phyloP scores from a whole-genome alignment of 2,329 filamentous ascomycete genomes.

The Colletotrichum sp. region DNA sequence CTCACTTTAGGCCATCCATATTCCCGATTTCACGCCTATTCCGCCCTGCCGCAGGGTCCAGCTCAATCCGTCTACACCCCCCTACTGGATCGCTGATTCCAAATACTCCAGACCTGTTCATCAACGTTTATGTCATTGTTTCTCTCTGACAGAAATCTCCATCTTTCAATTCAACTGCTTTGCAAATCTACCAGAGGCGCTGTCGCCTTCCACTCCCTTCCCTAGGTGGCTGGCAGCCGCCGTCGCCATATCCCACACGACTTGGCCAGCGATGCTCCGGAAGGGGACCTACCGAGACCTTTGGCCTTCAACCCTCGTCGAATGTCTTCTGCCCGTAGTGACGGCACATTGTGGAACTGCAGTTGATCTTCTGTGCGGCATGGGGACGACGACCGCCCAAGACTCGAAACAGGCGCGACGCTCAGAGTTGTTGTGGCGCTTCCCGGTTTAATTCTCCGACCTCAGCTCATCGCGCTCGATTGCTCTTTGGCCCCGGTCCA shows the following conservation, averaged over 20 bases:
- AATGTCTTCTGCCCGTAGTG: not conserved
- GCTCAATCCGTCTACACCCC: not conserved
- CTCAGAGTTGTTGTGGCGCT: not conserved
- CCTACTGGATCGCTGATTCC: not conserved
- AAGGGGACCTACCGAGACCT: not conserved
- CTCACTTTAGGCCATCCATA: not conserved
- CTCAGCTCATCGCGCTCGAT: not conserved
- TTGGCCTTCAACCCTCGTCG: not conserved
- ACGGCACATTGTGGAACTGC: not conserved
- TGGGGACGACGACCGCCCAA: not conserved
- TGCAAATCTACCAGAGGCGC: not conserved
- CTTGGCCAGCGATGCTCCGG: not conserved
- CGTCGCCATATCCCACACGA: not conserved
- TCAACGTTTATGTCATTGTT: not conserved
- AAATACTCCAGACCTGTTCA: not conserved
- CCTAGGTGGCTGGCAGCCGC: not conserved
- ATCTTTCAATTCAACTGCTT: not conserved
- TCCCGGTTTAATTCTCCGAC: conserved; percentile 15
- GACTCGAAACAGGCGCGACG: not conserved
- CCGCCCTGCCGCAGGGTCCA: not conserved
- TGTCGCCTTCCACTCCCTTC: not conserved
- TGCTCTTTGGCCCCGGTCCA: not conserved
- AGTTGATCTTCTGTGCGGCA: not conserved
- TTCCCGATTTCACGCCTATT: not conserved
- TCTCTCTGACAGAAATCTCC: not conserved